Evolutionary conservation across 371 early-diverging fungal genomes (phyloP).

Genomic region (Syncephalastrum contaminatum): DNA sequence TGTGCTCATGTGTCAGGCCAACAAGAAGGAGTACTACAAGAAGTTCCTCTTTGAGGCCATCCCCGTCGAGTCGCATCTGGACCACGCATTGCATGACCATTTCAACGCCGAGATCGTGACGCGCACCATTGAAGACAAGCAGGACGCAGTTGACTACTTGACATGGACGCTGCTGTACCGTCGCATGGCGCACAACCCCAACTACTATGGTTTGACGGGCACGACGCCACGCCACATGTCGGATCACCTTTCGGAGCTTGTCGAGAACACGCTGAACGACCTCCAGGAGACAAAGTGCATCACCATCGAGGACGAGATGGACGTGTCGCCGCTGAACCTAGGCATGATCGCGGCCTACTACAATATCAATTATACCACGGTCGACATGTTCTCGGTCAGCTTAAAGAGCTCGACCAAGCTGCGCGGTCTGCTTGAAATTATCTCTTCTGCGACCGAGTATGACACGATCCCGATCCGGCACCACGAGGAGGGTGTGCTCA

Average conservation of each 20-base stretch:
- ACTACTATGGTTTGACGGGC: slow-evolving; percentile 92
- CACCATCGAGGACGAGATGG: slow-evolving; percentile 79
- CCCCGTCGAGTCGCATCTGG: slow-evolving; percentile 93
- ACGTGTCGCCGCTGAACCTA: slow-evolving; percentile 84
- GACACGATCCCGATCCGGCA: slow-evolving; percentile 91
- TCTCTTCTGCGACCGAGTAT: slow-evolving; percentile 92
- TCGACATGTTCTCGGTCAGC: slow-evolving; percentile 90
- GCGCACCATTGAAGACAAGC: slow-evolving; percentile 92
- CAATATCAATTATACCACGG: slow-evolving; percentile 89
- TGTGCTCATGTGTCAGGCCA: slow-evolving; percentile 90
- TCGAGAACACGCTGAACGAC: slow-evolving; percentile 88
- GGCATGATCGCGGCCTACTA: slow-evolving; percentile 98
- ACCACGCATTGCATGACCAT: slow-evolving; percentile 87
- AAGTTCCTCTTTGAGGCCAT: slow-evolving; percentile 94
- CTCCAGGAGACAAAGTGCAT: slow-evolving; percentile 89
- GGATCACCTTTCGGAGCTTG: slow-evolving; percentile 92
- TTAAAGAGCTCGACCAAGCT: slow-evolving; percentile 85
- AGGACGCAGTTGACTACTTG: slow-evolving; percentile 97
- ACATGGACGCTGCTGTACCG: slow-evolving; percentile 98
- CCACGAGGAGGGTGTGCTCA: slow-evolving; percentile 80
- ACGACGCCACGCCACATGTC: slow-evolving; percentile 85
- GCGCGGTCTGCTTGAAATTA: slow-evolving; percentile 88
- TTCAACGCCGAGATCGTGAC: slow-evolving; percentile 96
- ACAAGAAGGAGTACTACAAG: slow-evolving; percentile 95
- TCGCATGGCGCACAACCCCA: slow-evolving; percentile 93